phyloP scores from a whole-genome alignment of 75 land plant species.

The Pinus taeda region DNA sequence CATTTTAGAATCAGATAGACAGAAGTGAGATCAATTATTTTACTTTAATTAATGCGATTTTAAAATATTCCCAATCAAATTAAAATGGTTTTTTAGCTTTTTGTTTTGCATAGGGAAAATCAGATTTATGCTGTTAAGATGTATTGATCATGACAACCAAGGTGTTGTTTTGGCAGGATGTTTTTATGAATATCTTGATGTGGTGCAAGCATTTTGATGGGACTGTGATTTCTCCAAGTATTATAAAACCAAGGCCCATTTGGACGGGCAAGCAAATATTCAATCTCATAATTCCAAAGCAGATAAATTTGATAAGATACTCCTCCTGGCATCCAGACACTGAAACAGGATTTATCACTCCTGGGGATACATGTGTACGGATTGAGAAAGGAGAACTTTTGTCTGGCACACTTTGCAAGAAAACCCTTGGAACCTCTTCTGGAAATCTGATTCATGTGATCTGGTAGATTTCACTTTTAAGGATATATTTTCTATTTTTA shows the following conservation, averaged over 20 bases:
- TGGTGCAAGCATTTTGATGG: constrained; percentile 99
- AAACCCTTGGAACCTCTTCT: constrained; percentile 85
- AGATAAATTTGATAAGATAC: constrained; percentile 81
- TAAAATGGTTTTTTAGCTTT: too few relatives aligned
- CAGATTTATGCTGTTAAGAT: background rate
- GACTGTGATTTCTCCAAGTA: constrained; percentile 83
- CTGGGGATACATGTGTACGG: constrained; percentile 91
- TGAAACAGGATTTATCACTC: constrained; percentile 75
- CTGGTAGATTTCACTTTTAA: constrained; percentile 57
- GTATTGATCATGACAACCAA: background rate
- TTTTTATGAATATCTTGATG: constrained; percentile 96
- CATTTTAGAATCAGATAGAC: too few relatives aligned
- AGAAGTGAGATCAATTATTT: too few relatives aligned
- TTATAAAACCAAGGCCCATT: constrained; percentile 87
- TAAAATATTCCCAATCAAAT: too few relatives aligned
- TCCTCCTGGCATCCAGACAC: constrained; percentile 90
- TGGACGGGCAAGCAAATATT: constrained; percentile 99
- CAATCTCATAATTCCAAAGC: constrained; percentile 96
- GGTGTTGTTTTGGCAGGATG: constrained; percentile 66
- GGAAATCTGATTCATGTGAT: constrained; percentile 99
- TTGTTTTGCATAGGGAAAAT: background rate
- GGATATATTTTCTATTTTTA: constrained; percentile 15
- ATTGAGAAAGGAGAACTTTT: constrained; percentile 96
- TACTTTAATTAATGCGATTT: too few relatives aligned
- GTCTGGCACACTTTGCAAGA: constrained; percentile 96